Percentiles rank a stretch among this genome's conserved stretches.
phyloP scores from a whole-genome alignment of 495 filamentous ascomycete genomes.

The Penicillium roqueforti region DNA sequence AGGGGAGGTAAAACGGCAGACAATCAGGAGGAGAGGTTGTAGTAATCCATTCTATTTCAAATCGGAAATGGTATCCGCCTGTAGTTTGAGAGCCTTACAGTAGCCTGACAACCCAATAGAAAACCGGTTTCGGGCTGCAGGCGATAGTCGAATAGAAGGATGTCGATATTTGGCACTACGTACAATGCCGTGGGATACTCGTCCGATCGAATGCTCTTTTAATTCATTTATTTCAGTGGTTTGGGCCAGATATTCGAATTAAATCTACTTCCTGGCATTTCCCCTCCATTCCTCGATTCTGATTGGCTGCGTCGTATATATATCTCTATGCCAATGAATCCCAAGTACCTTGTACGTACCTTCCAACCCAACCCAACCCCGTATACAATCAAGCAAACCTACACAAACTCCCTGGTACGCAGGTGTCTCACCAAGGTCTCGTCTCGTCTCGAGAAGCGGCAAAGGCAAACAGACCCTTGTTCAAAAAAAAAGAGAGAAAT shows the following conservation, averaged over 20 bases:
- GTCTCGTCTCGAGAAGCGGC: background rate
- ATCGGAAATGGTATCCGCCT: constrained; percentile 3
- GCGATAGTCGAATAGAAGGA: background rate
- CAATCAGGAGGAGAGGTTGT: too few species aligned
- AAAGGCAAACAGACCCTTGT: background rate
- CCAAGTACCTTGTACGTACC: background rate
- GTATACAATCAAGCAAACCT: constrained; percentile 3
- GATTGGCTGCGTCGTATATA: background rate
- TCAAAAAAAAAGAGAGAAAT: background rate
- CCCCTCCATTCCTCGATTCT: background rate
- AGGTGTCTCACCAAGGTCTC: background rate
- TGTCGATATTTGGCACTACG: background rate
- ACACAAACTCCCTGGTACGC: background rate
- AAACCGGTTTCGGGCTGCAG: constrained; percentile 5
- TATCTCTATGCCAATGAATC: background rate
- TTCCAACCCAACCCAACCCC: background rate
- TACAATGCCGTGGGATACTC: too few species aligned
- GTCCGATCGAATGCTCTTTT: background rate
- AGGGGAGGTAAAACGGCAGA: too few species aligned
- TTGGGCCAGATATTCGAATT: background rate
- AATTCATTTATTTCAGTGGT: background rate
- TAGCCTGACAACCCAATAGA: background rate
- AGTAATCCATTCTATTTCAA: too few species aligned
- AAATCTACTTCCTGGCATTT: background rate
- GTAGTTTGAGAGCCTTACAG: background rate